phyloP scores from a whole-genome alignment of 2,329 filamentous ascomycete species.

The Colletotrichum sp. region DNA sequence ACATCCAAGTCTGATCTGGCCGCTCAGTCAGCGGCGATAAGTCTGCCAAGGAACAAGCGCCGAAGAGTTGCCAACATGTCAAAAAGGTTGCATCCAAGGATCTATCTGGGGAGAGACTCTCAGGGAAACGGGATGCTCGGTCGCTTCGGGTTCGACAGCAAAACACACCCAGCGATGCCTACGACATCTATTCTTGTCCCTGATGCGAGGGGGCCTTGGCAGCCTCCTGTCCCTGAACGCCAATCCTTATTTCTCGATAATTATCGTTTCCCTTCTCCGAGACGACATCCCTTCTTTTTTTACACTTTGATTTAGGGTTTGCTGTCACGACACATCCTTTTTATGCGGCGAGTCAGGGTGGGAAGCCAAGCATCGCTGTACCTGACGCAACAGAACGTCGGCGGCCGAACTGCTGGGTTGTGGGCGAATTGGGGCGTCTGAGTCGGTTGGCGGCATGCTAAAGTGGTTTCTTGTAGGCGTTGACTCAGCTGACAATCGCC shows the following conservation, averaged over 20 bases:
- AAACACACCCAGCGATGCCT: neutral
- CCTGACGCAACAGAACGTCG: neutral
- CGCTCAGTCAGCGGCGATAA: neutral
- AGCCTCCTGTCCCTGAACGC: neutral
- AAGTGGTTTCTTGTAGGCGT: neutral
- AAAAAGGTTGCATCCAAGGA: neutral
- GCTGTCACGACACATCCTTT: conserved; percentile 15
- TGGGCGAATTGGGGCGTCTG: neutral
- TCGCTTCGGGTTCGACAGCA: neutral
- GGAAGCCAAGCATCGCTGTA: neutral
- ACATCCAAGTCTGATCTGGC: neutral
- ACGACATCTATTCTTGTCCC: neutral
- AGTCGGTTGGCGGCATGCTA: neutral
- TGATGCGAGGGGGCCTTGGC: neutral
- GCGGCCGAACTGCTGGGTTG: neutral
- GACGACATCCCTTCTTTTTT: neutral
- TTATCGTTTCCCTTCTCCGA: neutral
- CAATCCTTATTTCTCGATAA: neutral
- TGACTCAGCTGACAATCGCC: neutral
- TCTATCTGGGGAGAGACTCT: neutral
- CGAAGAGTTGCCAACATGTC: neutral
- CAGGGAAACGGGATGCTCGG: neutral
- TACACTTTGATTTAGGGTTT: conserved; percentile 14
- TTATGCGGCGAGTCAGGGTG: conserved; percentile 12
- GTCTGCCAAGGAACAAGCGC: neutral